Evolutionary conservation across 495 filamentous ascomycete genomes (phyloP).

Genomic region (Haplographium delicatum): DNA sequence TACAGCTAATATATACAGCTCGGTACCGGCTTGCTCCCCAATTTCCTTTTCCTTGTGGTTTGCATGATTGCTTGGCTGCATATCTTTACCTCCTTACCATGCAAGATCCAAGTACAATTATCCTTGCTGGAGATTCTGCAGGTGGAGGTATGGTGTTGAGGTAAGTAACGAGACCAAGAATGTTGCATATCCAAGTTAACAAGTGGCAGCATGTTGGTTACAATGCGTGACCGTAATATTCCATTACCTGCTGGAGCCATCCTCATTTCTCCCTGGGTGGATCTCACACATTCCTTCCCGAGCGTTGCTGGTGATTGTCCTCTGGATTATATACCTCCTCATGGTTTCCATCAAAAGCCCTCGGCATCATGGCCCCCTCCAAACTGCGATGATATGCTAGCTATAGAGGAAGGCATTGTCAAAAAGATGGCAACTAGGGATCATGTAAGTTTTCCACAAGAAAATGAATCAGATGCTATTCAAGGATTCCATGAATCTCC

Average conservation of each 20-base stretch:
- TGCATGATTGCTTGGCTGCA: slow-evolving; percentile 81
- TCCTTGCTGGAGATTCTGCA: slow-evolving; percentile 83
- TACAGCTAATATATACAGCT: slow-evolving; percentile 31
- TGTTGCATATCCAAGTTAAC: slow-evolving; percentile 19
- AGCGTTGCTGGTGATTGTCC: slow-evolving; percentile 70
- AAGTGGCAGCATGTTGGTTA: slow-evolving; percentile 58
- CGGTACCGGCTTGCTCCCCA: slow-evolving; percentile 86
- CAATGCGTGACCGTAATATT: slow-evolving; percentile 71
- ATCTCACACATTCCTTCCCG: slow-evolving; percentile 90
- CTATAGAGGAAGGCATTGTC: slow-evolving; percentile 22
- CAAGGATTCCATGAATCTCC: slow-evolving; percentile 23
- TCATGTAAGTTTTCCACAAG: slow-evolving; percentile 3
- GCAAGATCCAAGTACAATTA: slow-evolving; percentile 70
- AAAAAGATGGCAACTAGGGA: slow-evolving; percentile 15
- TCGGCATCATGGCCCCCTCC: slow-evolving; percentile 88
- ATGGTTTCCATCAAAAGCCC: slow-evolving; percentile 82
- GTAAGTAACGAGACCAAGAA: slow-evolving; percentile 26
- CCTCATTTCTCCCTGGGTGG: slow-evolving; percentile 88
- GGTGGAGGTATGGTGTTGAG: slow-evolving; percentile 82
- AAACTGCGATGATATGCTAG: slow-evolving; percentile 58
- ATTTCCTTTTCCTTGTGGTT: slow-evolving; percentile 88
- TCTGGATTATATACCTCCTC: slow-evolving; percentile 79
- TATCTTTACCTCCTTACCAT: slow-evolving; percentile 75
- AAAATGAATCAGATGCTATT: slow-evolving; percentile 24
- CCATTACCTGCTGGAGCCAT: slow-evolving; percentile 85